Evolutionary conservation across 139 green algal genomes (phyloP), one percentile per base, ranked within the genome.

Genomic region (Bryopsis sp.): DNA sequence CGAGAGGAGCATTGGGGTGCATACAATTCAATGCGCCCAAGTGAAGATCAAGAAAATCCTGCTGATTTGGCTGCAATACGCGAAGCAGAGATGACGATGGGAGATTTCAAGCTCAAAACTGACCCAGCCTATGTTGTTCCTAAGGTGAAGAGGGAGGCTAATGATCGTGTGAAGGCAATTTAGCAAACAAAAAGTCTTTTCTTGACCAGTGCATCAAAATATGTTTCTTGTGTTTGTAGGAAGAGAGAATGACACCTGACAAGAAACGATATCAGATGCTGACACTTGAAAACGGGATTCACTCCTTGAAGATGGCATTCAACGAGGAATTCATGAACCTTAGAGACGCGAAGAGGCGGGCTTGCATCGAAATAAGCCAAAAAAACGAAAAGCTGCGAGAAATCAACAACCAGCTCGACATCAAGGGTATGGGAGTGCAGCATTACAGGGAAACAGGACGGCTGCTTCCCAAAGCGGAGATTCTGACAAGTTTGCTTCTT

Each of bases 21-120:
- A 0, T 90, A 93, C 70, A 79, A 85, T 46, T 68, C 68, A n/a
- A 89, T 79, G 19, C 78, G 71, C 31, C 88, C 88, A 15, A 79
- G 91, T 47, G 72, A 85, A 39, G 66, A 71, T 1, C 79, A 81
- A 37, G 84, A 92, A 61, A 84, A 85, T 67, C 81, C 79, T 26
- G 83, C 59, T 5, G 88, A 92, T 68, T 68, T 88, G 2, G 36
- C 19, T 2, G 73, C 70, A 34, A 81, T 81, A 26, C 48, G 65
- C 48, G 61, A 84, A 35, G 88, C 86, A 15, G 68, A 80, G 34
- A 62, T 63, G 19, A 91, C 76, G 50, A 85, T 91, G 38, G 86
- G 86, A 2, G 86, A 93, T 69, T 91, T 86, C 78, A 91, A 91
- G 70, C 85, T 95, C 36, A 93, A 93, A 72, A 79, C 58, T n/a